A percentile compares a stretch with the other conserved stretches of the same genome.
These are phyloP conservation scores for Cryptococcus wingfieldii DNA, from an alignment of 1,284 basidiomycete species.

Conservation along the genomic window DNA sequence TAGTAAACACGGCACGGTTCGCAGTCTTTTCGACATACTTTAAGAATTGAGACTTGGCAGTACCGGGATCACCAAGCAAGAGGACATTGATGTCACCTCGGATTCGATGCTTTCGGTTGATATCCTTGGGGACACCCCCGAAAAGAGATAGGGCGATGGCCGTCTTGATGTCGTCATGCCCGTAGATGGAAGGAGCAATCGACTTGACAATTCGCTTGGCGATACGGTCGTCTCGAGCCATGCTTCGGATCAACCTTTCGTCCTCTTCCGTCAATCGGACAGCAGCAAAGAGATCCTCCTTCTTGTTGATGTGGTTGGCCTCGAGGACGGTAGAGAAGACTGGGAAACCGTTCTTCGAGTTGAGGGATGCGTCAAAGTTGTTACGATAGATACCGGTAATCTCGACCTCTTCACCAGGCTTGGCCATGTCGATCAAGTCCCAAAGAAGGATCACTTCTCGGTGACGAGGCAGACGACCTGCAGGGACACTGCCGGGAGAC, in stretches of 20 bases:
- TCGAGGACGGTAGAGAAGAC: conserved; percentile 98
- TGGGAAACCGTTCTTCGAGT: conserved; percentile 98
- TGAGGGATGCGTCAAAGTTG: conserved; percentile 96
- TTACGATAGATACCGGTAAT: conserved; percentile 97
- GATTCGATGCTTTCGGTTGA: conserved; percentile 93
- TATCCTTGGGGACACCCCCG: conserved; percentile 88
- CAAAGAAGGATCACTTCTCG: conserved; percentile 94
- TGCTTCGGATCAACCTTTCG: conserved; percentile 79
- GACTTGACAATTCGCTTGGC: conserved; percentile 96
- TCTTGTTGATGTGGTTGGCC: conserved; percentile 96
- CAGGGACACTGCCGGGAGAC: conserved; percentile 95
- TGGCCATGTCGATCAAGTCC: conserved; percentile 97
- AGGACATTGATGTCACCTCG: conserved; percentile 97
- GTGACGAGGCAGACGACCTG: conserved; percentile 91
- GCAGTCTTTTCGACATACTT: conserved; percentile 99
- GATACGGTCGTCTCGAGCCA: conserved; percentile 88
- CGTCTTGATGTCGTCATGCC: conserved; percentile 98
- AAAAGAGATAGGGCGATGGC: conserved; percentile 93
- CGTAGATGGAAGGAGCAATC: conserved; percentile 97
- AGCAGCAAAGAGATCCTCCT: conserved; percentile 87
- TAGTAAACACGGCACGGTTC: conserved; percentile 94
- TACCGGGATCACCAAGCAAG: conserved; percentile 93
- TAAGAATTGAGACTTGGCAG: conserved; percentile 97
- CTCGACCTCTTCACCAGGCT: conserved; percentile 97
- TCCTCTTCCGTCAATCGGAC: conserved; percentile 96